These are phyloP conservation scores for Podospora tetraspora DNA, from an alignment of 495 filamentous ascomycete species.

Conservation along the genomic window DNA sequence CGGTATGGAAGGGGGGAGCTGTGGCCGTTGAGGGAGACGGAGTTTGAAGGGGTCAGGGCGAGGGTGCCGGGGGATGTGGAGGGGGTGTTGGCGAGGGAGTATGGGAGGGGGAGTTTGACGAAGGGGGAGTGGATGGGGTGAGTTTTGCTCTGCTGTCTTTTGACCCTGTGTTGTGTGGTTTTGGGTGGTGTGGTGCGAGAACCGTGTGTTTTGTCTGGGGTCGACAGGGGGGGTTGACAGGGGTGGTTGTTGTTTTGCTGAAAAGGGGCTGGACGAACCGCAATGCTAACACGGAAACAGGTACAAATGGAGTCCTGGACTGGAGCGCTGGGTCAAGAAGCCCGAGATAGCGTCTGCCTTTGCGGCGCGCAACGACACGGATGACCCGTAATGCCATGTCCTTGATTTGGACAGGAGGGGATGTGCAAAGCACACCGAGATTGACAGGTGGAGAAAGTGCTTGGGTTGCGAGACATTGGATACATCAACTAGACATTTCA, in stretches of 20 bases:
- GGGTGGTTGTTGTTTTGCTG: neutral
- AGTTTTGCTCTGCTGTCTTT: constrained; percentile 23
- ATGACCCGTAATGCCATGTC: neutral
- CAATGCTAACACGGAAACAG: neutral
- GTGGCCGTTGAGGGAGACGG: constrained; percentile 70
- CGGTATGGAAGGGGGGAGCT: constrained; percentile 64
- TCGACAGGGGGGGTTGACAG: constrained; percentile 30
- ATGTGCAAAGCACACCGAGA: too few species aligned
- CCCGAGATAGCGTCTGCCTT: neutral
- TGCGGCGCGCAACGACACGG: neutral
- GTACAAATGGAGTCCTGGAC: neutral
- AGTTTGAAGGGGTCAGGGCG: constrained; percentile 71
- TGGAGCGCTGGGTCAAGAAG: neutral
- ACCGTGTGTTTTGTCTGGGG: constrained; percentile 30
- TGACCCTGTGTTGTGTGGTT: neutral
- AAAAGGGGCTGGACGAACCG: neutral
- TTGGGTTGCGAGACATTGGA: neutral
- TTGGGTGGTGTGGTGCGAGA: neutral
- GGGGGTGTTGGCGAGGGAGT: constrained; percentile 68
- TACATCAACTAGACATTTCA: neutral
- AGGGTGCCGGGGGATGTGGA: constrained; percentile 73
- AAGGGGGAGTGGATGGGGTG: constrained; percentile 59
- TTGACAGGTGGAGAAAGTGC: too few species aligned
- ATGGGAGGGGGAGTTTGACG: constrained; percentile 60
- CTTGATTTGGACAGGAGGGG: neutral